Base-by-base conservation (phyloP, 257 asterid genomes). In the Solanum verrucosum region DNA sequence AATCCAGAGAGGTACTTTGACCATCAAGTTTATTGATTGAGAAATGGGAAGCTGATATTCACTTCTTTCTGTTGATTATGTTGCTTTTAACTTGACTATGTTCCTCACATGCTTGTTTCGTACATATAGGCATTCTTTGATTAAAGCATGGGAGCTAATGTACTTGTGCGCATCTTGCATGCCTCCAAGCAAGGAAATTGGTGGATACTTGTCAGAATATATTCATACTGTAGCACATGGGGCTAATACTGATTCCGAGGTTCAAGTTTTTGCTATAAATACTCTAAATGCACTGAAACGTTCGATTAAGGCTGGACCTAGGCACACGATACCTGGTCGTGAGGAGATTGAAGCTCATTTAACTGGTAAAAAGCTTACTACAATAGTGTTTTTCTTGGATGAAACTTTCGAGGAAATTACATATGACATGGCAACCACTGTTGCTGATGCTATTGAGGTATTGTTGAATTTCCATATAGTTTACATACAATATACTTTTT, bases 321-420 rank as follows among this genome's bases (percentile, higher is more conserved):
- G 99, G 92, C 97, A 92, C 92, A 89, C 89, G 84, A 93, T 94
- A 87, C 99, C 99, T 84, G 98, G 97, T 20, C 94, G 96, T 25
- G 99, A 98, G 92, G 99, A 98, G 93, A 94, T 95, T 91, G 99
- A 94, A 88, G 98, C 99, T 90, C 93, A 93, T 78, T 92, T 98
- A 91, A 96, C 98, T 68, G 96, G 98, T 37, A 96, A 92, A 95
- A 96, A 94, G 92, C 99, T 98, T 84, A 98, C 98, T 46, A 98
- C 99, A 38, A 94, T 96, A 86, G 99, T 96, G 44, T 96, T 96
- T 92, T 97, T 98, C 94, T 92, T 98, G 95, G 99, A 98, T 44
- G 99, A 98, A 92, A 98, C 99, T 60, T 98, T 96, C 89, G 99
- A 96, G 91, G 99, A 98, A 91, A 98, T 98, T 87, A 93, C 99